Evolutionary conservation across 805 yeast genomes (phyloP).

Genomic region (Kazachstania bromeliacearum): DNA sequence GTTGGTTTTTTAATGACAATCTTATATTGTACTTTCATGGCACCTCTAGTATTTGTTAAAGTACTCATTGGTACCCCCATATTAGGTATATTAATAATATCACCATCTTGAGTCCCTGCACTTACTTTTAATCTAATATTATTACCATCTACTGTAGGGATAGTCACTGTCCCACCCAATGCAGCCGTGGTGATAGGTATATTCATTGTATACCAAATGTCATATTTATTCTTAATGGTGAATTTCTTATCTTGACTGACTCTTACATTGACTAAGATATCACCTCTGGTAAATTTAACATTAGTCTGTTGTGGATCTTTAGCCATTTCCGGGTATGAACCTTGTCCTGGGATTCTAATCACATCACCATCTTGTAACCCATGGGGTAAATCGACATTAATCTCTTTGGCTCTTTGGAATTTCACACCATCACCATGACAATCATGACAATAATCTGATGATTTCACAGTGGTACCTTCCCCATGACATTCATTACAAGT

Average conservation of each 20-base stretch:
- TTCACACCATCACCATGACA: slow-evolving; percentile 90
- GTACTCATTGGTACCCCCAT: slow-evolving; percentile 70
- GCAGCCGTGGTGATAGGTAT: slow-evolving; percentile 95
- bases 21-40: slow-evolving; percentile 62
- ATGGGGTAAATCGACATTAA: slow-evolving; percentile 76
- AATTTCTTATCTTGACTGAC: slow-evolving; percentile 70
- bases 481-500: slow-evolving; percentile 87
- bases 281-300: slow-evolving; percentile 69
- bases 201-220: slow-evolving; percentile 53
- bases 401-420: slow-evolving; percentile 48
- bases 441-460: slow-evolving; percentile 57
- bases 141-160: slow-evolving; percentile 86
- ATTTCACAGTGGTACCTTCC: slow-evolving; percentile 66
- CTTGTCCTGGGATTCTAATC: slow-evolving; percentile 76
- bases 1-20: slow-evolving; percentile 67
- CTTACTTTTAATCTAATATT: slow-evolving; percentile 70
- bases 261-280: slow-evolving; percentile 70
- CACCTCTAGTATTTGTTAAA: slow-evolving; percentile 57
- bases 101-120: slow-evolving; percentile 74
- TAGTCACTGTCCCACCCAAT: slow-evolving; percentile 78
- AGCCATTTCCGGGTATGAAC: slow-evolving; percentile 78
- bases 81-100: slow-evolving; percentile 64
- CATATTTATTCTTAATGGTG: slow-evolving; percentile 48
- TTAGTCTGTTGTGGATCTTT: slow-evolving; percentile 46
- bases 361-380: slow-evolving; percentile 85